Evolutionary conservation across 2,329 filamentous ascomycete species (phyloP), one percentile per base, ranked within the genome.

Genomic region (Sphaceloma murrayae): DNA sequence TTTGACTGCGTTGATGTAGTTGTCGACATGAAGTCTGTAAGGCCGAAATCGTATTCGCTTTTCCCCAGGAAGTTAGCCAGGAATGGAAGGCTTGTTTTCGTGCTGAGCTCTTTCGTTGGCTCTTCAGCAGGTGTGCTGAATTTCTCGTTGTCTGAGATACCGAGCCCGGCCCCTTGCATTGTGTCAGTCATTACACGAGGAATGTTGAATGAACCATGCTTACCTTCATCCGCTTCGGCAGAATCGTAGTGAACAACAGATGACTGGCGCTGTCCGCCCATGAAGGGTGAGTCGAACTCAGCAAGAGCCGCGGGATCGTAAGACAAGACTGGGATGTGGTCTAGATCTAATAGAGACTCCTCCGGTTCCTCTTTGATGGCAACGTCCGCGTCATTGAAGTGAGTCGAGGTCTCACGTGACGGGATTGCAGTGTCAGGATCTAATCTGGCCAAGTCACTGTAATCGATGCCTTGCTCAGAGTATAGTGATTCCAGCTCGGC

Each of bases 341-440:
- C 83, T 34, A 82, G 68, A 57, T 85, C 79, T 10, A 73, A 66
- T 8, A 74, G 72, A 19, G 74, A 69, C 34, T 80, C 73, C 17
- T 80, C 74, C 8, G 58, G 57, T 56, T 81, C 72, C 30, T 78
- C 69, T 53, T 82, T 85, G 56, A 88, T 78, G 36, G 82, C 71
- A 43, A 82, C 72, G 47, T 78, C 79, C 31, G 73, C 70, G 17
- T 77, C 74, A n/a, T 74, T 70, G 31, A 77, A 59, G 29, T 77
- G 67, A 1, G 73, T 75, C 10, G 59, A 62, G 52, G 78, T 78
- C 62, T 95, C 89, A 10, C 86, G 81, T 26, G 85, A 93, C 14
- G 85, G 88, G 53, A 95, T 85, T 0, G 89, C 85, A 30, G 91
- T 75, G 60, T 96, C 89, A 5, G 89, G 89, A 58, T 96, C 87